Conservation (phyloP, 2,329 filamentous ascomycete genomes). For the Macrophomina tecta region DNA sequence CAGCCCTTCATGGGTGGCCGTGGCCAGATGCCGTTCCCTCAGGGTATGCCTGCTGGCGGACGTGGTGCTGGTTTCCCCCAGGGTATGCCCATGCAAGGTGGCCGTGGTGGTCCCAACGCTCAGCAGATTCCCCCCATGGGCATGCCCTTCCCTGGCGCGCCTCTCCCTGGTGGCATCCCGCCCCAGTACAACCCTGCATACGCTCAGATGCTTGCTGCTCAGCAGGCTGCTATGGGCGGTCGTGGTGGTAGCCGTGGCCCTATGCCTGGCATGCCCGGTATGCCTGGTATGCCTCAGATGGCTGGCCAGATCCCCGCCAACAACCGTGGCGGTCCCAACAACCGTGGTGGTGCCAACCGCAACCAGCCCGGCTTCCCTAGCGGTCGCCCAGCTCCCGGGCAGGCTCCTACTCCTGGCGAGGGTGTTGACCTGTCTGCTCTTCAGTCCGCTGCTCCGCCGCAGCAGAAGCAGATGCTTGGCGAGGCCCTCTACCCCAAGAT, state of each 20-base stretch:
- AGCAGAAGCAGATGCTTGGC: constrained; percentile 99
- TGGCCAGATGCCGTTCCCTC: constrained; percentile 67
- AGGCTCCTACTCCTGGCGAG: constrained; percentile 33
- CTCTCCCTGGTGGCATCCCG: constrained; percentile 68
- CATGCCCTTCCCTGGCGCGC: constrained; percentile 70
- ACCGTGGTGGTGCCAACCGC: constrained; percentile 41
- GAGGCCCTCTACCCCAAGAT: constrained; percentile 99
- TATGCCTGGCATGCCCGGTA: constrained; percentile 69
- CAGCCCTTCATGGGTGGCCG: constrained; percentile 67
- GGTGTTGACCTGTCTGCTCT: constrained; percentile 60
- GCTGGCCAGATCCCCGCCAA: constrained; percentile 51
- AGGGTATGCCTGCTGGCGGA: constrained; percentile 71
- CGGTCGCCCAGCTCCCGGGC: constrained; percentile 30
- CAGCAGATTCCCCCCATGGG: constrained; percentile 91
- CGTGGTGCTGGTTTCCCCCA: constrained; percentile 86
- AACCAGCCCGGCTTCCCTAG: constrained; percentile 44
- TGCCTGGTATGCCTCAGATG: constrained; percentile 67
- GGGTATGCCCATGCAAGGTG: constrained; percentile 81
- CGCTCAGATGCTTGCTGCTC: constrained; percentile 75
- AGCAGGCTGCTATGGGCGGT: constrained; percentile 56
- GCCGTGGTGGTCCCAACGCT: constrained; percentile 76
- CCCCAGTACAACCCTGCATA: constrained; percentile 79
- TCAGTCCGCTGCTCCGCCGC: constrained; percentile 63
- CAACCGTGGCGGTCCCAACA: constrained; percentile 47
- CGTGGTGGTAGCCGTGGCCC: constrained; percentile 67